Evolutionary conservation across 257 asterid species (phyloP).

Genomic region (Fraxinus excelsior): DNA sequence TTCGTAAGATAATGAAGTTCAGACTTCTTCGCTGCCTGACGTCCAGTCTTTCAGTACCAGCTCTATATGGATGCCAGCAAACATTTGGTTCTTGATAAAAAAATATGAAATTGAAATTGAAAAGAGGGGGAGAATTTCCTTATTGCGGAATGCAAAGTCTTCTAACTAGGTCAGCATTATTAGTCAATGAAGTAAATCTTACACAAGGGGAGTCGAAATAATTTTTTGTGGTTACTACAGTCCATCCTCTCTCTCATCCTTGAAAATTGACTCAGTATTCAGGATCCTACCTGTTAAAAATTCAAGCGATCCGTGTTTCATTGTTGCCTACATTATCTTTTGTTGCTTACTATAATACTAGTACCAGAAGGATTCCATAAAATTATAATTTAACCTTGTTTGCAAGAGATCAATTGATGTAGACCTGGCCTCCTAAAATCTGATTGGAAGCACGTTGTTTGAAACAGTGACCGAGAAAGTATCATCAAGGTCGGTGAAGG

Average conservation of each 20-base stretch:
- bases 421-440: constrained; percentile 9
- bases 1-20: background rate
- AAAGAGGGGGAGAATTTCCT: background rate
- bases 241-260: constrained; percentile 1
- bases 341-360: constrained; percentile 9
- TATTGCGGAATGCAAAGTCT: background rate
- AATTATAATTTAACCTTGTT: constrained; percentile 13
- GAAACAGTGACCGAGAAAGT: constrained; percentile 55
- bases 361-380: constrained; percentile 1
- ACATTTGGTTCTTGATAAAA: background rate
- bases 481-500: constrained; percentile 90
- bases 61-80: background rate
- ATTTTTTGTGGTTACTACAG: constrained; percentile 1
- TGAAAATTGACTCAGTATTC: constrained; percentile 3
- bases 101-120: background rate
- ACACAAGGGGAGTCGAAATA: background rate
- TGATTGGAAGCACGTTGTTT: constrained; percentile 27
- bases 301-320: constrained; percentile 11
- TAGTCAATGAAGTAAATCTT: background rate
- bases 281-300: constrained; percentile 4
- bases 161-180: background rate
- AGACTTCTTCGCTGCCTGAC: background rate
- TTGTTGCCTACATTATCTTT: constrained; percentile 5
- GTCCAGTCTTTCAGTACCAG: background rate
- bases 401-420: constrained; percentile 1